Conservation (phyloP, 2,329 filamentous ascomycete genomes). For the Mycosphaerella sp. region DNA sequence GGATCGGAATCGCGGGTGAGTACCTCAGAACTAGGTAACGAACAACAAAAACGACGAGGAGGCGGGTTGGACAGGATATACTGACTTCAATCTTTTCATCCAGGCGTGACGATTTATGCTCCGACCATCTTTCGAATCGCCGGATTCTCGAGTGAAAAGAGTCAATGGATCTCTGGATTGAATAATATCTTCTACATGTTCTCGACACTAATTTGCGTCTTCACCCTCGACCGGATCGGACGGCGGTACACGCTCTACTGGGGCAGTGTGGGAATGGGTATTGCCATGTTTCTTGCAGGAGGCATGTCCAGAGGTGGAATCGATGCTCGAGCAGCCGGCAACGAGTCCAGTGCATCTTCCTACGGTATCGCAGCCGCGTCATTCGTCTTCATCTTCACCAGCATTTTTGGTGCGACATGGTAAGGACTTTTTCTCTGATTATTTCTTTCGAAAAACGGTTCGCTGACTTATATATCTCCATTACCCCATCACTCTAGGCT, state of each 20-base stretch:
- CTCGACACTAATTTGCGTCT: slow-evolving; percentile 33
- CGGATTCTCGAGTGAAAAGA: slow-evolving; percentile 32
- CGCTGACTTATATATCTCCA: no score
- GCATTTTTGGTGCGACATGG: slow-evolving; percentile 59
- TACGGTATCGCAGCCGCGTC: slow-evolving; percentile 52
- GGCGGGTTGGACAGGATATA: slow-evolving; percentile 3
- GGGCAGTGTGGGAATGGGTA: slow-evolving; percentile 32
- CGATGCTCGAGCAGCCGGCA: slow-evolving; percentile 23
- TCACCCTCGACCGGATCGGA: slow-evolving; percentile 34
- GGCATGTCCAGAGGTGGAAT: slow-evolving; percentile 29
- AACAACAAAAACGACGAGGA: no score
- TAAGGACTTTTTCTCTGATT: not conserved
- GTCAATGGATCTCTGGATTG: slow-evolving; percentile 39
- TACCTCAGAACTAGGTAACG: not conserved
- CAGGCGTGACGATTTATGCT: slow-evolving; percentile 36
- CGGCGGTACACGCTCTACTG: slow-evolving; percentile 33
- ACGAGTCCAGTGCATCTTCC: slow-evolving; percentile 20
- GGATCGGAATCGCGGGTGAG: slow-evolving; percentile 23
- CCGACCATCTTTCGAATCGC: slow-evolving; percentile 33
- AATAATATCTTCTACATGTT: slow-evolving; percentile 36
- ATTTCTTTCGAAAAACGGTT: no score
- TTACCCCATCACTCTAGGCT: slow-evolving; percentile 22
- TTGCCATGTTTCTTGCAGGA: slow-evolving; percentile 32
- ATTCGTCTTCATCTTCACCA: slow-evolving; percentile 65
- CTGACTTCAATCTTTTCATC: not conserved